Evolutionary conservation across 257 asterid species (phyloP), one percentile per base, ranked within the genome.

Genomic region (Fraxinus cuspidata): DNA sequence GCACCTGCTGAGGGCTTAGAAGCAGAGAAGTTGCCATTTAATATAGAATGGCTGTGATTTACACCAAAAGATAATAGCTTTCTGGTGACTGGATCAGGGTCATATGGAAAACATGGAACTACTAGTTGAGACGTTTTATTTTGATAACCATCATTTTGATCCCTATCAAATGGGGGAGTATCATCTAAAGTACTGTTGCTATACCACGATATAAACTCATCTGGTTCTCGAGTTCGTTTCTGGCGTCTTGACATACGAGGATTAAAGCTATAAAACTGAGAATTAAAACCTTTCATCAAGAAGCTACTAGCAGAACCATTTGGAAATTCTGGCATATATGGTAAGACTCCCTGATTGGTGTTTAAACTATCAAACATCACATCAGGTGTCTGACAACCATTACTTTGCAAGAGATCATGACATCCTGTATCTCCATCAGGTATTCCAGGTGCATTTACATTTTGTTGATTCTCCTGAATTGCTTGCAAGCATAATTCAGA

Each of bases 1-100:
- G 86, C 90, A 80, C 88, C 86, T 71, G 80, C 29, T 72, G 81
- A 68, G 82, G 84, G 96, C 91, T 82, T 86, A 73, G 93, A 85
- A 88, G 87, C 90, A 87, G 96, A 90, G 90, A 77, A 86, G 82
- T 64, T 74, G 79, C 64, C 81, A 82, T 85, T 88, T 79, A 86
- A 77, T 79, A 82, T 74, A 83, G 83, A 75, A 81, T 84, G 83
- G 79, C 82, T 71, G 56, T 78, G 87, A 83, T 79, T 51, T 58
- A 75, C 85, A 80, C 77, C 85, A 80, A 81, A 81, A 73, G 82
- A 79, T 58, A 81, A 72, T 70, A 73, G 78, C 65, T 81, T 83
- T 85, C 85, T 82, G 73, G 82, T 81, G 80, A 66, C 15, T 1
- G 75, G 79, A 56, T 85, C 81, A 80, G 86, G 81, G 32, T 74